Percentiles rank a stretch among this genome's conserved stretches.
phyloP scores from a whole-genome alignment of 2,329 filamentous ascomycete species.

The Sphaerulina musiva region DNA sequence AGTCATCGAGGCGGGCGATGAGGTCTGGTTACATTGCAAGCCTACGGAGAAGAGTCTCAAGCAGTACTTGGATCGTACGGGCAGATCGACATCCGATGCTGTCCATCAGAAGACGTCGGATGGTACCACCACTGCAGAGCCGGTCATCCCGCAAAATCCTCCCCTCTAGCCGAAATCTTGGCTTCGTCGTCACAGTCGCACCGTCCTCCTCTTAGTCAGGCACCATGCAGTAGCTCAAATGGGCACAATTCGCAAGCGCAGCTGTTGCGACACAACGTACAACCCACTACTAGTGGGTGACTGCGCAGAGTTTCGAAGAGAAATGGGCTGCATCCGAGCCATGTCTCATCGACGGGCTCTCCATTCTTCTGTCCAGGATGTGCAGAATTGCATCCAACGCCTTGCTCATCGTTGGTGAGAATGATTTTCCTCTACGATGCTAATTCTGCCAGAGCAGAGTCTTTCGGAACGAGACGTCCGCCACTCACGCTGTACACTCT shows the following conservation, averaged over 20 bases:
- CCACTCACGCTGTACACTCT: constrained; percentile 5
- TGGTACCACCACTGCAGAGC: background rate
- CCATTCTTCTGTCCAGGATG: background rate
- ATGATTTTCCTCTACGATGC: background rate
- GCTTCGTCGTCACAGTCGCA: too few species aligned
- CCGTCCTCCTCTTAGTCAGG: too few species aligned
- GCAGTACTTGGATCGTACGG: constrained; percentile 15
- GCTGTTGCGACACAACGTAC: too few species aligned
- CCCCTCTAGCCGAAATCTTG: too few species aligned
- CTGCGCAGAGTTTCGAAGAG: too few species aligned
- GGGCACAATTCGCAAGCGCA: too few species aligned
- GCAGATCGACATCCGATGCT: background rate
- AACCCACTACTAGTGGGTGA: too few species aligned
- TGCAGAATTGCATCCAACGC: background rate
- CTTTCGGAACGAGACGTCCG: background rate
- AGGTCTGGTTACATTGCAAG: constrained; percentile 51
- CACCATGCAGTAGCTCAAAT: too few species aligned
- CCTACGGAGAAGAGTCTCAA: constrained; percentile 27
- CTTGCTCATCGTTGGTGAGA: background rate
- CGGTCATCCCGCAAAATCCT: background rate
- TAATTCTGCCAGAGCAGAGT: background rate
- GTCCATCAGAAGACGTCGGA: background rate
- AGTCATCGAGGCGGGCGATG: constrained; percentile 36
- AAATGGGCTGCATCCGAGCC: too few species aligned
- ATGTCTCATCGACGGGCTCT: background rate